phyloP scores from a whole-genome alignment of 2,329 filamentous ascomycete species.

The Microdochium bolleyi region DNA sequence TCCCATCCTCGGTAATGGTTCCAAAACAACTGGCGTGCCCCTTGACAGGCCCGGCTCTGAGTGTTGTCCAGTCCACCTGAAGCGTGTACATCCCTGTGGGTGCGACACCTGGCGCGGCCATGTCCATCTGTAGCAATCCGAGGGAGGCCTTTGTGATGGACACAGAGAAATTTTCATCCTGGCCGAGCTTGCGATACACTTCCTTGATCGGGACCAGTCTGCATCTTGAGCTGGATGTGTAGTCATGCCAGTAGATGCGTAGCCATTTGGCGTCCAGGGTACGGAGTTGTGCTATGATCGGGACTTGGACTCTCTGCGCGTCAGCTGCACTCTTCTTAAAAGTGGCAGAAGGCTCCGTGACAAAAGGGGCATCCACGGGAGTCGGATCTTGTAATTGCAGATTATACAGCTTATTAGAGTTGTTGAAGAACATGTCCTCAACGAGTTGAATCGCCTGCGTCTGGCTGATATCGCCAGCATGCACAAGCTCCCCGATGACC shows the following conservation, averaged over 20 bases:
- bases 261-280: constrained; percentile 51
- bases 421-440: constrained; percentile 65
- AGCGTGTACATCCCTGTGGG: constrained; percentile 60
- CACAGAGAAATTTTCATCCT: constrained; percentile 36
- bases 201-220: constrained; percentile 59
- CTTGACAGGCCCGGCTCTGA: constrained; percentile 49
- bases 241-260: constrained; percentile 71
- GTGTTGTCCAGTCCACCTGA: constrained; percentile 55
- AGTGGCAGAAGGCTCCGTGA: constrained; percentile 14
- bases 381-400: constrained; percentile 28
- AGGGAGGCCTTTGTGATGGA: constrained; percentile 58
- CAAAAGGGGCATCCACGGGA: constrained; percentile 26
- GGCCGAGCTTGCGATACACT: constrained; percentile 38
- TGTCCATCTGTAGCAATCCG: constrained; percentile 62
- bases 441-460: constrained; percentile 56
- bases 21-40: constrained; percentile 59
- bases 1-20: constrained; percentile 53
- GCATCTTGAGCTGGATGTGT: constrained; percentile 60
- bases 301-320: constrained; percentile 14
- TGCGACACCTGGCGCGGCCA: constrained; percentile 40
- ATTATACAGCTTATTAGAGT: constrained; percentile 67
- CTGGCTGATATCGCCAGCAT: constrained; percentile 52
- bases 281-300: constrained; percentile 17
- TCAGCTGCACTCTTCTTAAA: constrained; percentile 1
- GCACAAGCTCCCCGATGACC: constrained; percentile 60